phyloP scores from a whole-genome alignment of 805 yeast genomes.

The Teunomyces lycoperdinae region DNA sequence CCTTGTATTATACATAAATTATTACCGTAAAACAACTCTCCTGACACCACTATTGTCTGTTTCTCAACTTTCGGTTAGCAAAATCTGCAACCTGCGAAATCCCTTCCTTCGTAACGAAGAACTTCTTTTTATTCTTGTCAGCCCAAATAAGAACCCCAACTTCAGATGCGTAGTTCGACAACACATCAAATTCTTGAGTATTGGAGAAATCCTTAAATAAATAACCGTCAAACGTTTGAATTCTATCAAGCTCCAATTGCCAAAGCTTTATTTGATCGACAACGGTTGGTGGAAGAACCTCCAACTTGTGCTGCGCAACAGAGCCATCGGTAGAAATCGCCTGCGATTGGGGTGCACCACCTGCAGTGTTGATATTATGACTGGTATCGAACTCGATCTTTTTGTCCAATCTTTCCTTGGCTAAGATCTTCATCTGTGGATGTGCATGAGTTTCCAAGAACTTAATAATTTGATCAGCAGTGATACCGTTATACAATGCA shows the following conservation, averaged over 20 bases:
- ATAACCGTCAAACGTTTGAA: slow-evolving; percentile 82
- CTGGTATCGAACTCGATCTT: slow-evolving; percentile 62
- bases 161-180: slow-evolving; percentile 79
- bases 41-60: neutral
- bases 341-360: slow-evolving; percentile 37
- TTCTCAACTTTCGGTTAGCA: slow-evolving; percentile 57
- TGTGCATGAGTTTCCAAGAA: slow-evolving; percentile 92
- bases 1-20: neutral
- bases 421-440: slow-evolving; percentile 77
- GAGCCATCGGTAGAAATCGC: slow-evolving; percentile 19
- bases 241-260: slow-evolving; percentile 95
- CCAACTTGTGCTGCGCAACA: slow-evolving; percentile 49
- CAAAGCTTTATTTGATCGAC: slow-evolving; percentile 92
- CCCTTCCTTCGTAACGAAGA: slow-evolving; percentile 88
- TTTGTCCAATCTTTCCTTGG: slow-evolving; percentile 65
- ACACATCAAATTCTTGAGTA: slow-evolving; percentile 69
- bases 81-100: slow-evolving; percentile 87
- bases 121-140: slow-evolving; percentile 62
- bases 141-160: slow-evolving; percentile 92
- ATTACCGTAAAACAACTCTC: neutral
- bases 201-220: slow-evolving; percentile 81
- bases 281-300: slow-evolving; percentile 90
- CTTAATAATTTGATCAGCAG: slow-evolving; percentile 90
- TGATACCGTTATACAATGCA: slow-evolving; percentile 84
- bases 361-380: slow-evolving; percentile 45